Percentiles rank a stretch among this genome's conserved stretches.
These are phyloP conservation scores for Spathaspora boniae DNA, from an alignment of 805 yeast species.

Conservation along the genomic window DNA sequence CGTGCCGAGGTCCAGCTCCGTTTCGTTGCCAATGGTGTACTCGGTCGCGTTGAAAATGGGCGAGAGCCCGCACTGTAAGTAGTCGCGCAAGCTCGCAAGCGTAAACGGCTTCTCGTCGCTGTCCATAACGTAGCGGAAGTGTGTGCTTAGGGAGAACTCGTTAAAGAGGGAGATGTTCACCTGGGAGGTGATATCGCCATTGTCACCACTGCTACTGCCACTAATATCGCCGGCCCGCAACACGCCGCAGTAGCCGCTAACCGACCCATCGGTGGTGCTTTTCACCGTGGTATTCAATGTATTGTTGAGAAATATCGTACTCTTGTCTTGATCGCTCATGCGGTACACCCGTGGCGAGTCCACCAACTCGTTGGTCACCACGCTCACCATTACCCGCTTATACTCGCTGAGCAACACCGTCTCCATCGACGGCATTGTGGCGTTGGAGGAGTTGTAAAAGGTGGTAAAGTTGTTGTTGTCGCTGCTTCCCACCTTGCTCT, in stretches of 20 bases:
- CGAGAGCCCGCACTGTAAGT: conserved; percentile 56
- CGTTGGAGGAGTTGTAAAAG: conserved; percentile 21
- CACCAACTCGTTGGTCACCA: conserved; percentile 20
- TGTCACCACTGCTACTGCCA: no score
- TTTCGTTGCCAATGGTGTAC: conserved; percentile 7
- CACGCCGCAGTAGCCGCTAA: conserved; percentile 5
- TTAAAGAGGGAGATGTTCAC: conserved; percentile 10
- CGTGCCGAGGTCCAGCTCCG: conserved; percentile 22
- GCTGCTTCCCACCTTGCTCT: neutral
- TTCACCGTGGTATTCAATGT: conserved; percentile 2
- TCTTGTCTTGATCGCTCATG: conserved; percentile 19
- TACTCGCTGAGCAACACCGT: conserved; percentile 23
- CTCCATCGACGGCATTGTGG: conserved; percentile 24
- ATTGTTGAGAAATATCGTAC: conserved; percentile 9
- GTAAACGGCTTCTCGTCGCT: conserved; percentile 34
- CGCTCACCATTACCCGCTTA: conserved; percentile 26
- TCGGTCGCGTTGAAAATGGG: conserved; percentile 51
- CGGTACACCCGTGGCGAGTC: conserved; percentile 18
- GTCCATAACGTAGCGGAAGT: conserved; percentile 35
- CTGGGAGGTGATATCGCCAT: neutral
- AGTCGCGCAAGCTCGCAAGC: conserved; percentile 29
- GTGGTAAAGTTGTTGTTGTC: neutral
- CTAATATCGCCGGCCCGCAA: neutral
- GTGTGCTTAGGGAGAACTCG: conserved; percentile 13
- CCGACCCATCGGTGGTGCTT: neutral